Conservation (phyloP, 2,329 filamentous ascomycete species). For the Fusarium oxysporum region DNA sequence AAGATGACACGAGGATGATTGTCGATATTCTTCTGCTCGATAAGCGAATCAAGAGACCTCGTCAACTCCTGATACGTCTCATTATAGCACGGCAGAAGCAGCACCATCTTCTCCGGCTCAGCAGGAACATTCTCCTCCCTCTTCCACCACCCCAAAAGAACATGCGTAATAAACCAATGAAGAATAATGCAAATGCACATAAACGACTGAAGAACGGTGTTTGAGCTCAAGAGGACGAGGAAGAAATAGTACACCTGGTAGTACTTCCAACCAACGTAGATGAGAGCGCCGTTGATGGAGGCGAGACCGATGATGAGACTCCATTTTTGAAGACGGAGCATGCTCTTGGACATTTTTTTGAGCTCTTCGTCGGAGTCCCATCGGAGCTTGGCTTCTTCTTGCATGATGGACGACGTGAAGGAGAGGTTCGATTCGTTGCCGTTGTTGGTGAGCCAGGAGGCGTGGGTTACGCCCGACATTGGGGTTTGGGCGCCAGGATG, state of each 20-base stretch:
- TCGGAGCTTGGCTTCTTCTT: slow-evolving; percentile 54
- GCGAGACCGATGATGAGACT: slow-evolving; percentile 52
- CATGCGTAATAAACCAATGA: slow-evolving; percentile 47
- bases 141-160: slow-evolving; percentile 47
- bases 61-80: slow-evolving; percentile 58
- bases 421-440: slow-evolving; percentile 50
- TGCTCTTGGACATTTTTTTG: slow-evolving; percentile 52
- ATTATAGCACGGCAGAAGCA: slow-evolving; percentile 63
- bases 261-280: slow-evolving; percentile 52
- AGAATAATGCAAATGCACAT: slow-evolving; percentile 56
- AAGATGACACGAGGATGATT: slow-evolving; percentile 58
- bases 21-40: slow-evolving; percentile 57
- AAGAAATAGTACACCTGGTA: slow-evolving; percentile 58
- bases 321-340: slow-evolving; percentile 55
- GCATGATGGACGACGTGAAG: slow-evolving; percentile 51
- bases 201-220: slow-evolving; percentile 56
- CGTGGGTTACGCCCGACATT: slow-evolving; percentile 46
- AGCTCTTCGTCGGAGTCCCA: slow-evolving; percentile 56
- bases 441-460: slow-evolving; percentile 50
- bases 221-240: slow-evolving; percentile 59
- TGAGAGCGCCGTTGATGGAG: slow-evolving; percentile 51
- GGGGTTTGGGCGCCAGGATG: slow-evolving; percentile 49
- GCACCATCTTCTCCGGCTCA: slow-evolving; percentile 57
- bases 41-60: slow-evolving; percentile 59
- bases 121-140: slow-evolving; percentile 51